Percentiles rank a stretch among this genome's conserved stretches.
Conservation (phyloP, 805 yeast genomes). For the Myxozyma geophila region DNA sequence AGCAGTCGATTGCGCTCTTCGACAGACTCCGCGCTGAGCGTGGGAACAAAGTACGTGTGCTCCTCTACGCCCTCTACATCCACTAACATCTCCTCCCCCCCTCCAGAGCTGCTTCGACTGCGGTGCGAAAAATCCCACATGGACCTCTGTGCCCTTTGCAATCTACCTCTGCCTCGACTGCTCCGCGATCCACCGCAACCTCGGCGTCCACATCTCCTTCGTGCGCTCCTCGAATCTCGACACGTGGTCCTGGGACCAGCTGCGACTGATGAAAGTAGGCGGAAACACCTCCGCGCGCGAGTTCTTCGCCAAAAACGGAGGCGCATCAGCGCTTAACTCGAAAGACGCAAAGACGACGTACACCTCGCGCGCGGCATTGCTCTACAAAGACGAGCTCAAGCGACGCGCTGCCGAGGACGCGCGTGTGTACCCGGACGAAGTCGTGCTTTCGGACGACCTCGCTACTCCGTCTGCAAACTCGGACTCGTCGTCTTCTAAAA, state of each 20-base stretch:
- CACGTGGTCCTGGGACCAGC: conserved; percentile 89
- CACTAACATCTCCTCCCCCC: not conserved
- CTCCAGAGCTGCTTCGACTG: conserved; percentile 82
- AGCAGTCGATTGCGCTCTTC: conserved; percentile 65
- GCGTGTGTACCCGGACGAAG: conserved; percentile 63
- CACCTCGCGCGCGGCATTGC: conserved; percentile 75
- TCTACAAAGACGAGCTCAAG: conserved; percentile 79
- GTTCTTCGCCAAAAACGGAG: conserved; percentile 82
- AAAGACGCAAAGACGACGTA: conserved; percentile 78
- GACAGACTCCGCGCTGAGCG: conserved; percentile 59
- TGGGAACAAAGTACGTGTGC: conserved; percentile 63
- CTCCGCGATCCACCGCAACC: conserved; percentile 90
- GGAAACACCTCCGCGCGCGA: conserved; percentile 89
- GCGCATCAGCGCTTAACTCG: conserved; percentile 66
- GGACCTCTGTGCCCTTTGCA: conserved; percentile 98
- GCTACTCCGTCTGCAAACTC: conserved; percentile 11
- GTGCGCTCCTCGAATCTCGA: conserved; percentile 91
- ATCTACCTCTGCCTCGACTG: conserved; percentile 91
- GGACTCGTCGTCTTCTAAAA: conserved; percentile 33
- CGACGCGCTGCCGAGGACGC: conserved; percentile 70
- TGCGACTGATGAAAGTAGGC: conserved; percentile 90
- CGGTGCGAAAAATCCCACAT: conserved; percentile 90
- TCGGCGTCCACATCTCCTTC: conserved; percentile 95
- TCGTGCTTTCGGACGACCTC: conserved; percentile 57
- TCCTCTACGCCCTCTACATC: not conserved